phyloP scores from a whole-genome alignment of 2,329 filamentous ascomycete genomes.

The Teratosphaeria epicoccoides region DNA sequence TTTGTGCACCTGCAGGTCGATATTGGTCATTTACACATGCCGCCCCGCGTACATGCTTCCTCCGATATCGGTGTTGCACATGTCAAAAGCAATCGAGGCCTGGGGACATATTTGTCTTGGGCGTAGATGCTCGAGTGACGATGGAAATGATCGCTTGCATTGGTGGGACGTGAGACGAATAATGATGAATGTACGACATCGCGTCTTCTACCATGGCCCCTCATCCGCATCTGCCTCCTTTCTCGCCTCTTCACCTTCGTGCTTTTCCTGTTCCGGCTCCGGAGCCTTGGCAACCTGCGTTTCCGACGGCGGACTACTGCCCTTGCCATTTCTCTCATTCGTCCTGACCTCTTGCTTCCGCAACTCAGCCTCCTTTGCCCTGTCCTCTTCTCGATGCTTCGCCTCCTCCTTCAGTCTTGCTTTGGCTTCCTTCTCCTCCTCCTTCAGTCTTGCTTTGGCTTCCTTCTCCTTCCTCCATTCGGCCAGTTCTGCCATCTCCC shows the following conservation, averaged over 20 bases:
- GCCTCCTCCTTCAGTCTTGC: not conserved
- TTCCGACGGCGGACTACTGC: not conserved
- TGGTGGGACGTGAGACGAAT: too few species aligned
- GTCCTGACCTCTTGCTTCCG: not conserved
- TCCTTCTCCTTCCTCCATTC: slow-evolving; percentile 10
- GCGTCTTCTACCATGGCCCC: not conserved
- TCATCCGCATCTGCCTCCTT: not conserved
- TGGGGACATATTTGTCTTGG: too few species aligned
- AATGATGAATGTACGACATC: too few species aligned
- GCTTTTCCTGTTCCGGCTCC: not conserved
- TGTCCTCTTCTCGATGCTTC: not conserved
- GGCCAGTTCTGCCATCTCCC: not conserved
- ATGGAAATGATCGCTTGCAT: too few species aligned
- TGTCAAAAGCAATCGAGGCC: too few species aligned
- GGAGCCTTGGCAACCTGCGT: not conserved
- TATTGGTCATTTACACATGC: not conserved
- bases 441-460: not conserved
- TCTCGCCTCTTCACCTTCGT: not conserved
- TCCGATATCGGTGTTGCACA: too few species aligned
- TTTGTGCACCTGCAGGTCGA: too few species aligned
- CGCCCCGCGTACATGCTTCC: too few species aligned
- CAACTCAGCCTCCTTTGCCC: too few species aligned
- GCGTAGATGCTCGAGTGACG: too few species aligned
- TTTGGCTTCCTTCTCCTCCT: not conserved
- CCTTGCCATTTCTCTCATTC: not conserved